Percentiles rank a stretch among this genome's conserved stretches.
Conservation (phyloP, 306 rosid genomes). For the Sphenostylis stenocarpa region DNA sequence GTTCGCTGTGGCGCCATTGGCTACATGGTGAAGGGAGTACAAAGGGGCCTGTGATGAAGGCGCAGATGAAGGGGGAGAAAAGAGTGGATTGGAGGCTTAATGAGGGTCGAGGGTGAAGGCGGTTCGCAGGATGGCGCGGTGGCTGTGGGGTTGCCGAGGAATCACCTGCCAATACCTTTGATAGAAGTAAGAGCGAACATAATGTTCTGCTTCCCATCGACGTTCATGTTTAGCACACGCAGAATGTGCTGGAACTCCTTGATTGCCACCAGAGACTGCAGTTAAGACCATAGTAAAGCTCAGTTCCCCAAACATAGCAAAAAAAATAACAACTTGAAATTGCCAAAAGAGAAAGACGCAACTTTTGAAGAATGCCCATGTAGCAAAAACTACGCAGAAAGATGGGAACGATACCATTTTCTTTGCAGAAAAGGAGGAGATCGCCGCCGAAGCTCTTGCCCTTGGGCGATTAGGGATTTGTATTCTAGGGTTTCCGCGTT, state of each 20-base stretch:
- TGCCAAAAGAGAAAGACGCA: background rate
- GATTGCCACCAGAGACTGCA: constrained; percentile 33
- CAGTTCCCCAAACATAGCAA: background rate
- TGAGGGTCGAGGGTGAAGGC: too few species aligned
- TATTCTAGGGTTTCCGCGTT: background rate
- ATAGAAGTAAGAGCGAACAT: constrained; percentile 21
- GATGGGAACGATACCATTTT: constrained; percentile 12
- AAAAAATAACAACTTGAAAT: background rate
- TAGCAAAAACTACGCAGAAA: background rate
- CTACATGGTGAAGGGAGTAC: too few species aligned
- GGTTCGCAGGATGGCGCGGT: too few species aligned
- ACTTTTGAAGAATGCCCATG: background rate
- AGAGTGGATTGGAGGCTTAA: too few species aligned
- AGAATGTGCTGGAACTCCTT: constrained; percentile 44
- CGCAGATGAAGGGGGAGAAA: too few species aligned
- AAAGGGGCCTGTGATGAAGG: too few species aligned
- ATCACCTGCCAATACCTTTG: constrained; percentile 17
- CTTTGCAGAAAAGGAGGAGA: background rate
- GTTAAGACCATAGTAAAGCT: background rate
- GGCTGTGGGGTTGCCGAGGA: too few species aligned
- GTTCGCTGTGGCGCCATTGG: too few species aligned
- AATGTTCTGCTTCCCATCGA: constrained; percentile 41
- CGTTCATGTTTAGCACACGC: constrained; percentile 45
- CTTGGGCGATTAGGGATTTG: background rate
- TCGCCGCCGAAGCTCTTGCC: background rate